These are phyloP conservation scores for Micromonas commoda DNA, from an alignment of 139 green algal genomes.

Conservation along the genomic window DNA sequence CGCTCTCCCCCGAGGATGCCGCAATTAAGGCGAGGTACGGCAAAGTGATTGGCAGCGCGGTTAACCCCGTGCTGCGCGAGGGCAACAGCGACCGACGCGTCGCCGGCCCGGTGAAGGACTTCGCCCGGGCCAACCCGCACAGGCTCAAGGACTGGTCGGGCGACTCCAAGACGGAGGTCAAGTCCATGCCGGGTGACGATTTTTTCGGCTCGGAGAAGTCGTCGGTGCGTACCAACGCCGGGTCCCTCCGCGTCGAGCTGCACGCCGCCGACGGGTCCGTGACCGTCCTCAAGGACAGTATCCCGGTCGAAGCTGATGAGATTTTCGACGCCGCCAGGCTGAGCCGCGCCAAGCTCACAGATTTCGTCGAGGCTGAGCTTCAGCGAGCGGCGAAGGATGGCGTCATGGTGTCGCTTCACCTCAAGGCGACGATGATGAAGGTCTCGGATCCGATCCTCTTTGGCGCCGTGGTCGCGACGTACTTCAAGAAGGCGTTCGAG, in stretches of 20 bases:
- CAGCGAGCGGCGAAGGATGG: background rate
- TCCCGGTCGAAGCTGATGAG: constrained; percentile 14
- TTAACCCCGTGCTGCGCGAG: constrained; percentile 37
- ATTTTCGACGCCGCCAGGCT: constrained; percentile 29
- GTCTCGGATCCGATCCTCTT: constrained; percentile 34
- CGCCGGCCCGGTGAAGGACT: constrained; percentile 26
- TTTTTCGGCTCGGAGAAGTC: constrained; percentile 33
- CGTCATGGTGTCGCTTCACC: constrained; percentile 31
- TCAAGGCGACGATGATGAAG: constrained; percentile 41
- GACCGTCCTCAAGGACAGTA: constrained; percentile 22
- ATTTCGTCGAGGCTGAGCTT: constrained; percentile 15
- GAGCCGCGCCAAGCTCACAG: background rate
- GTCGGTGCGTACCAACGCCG: background rate
- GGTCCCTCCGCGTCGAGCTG: background rate
- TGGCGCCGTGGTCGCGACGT: constrained; percentile 21
- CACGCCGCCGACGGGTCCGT: background rate
- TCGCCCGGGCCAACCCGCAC: constrained; percentile 32
- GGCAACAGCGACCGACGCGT: constrained; percentile 32
- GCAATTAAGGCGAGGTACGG: constrained; percentile 16
- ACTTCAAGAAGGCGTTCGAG: constrained; percentile 23
- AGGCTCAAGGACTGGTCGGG: constrained; percentile 10
- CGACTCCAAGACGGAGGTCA: constrained; percentile 21
- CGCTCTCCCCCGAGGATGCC: constrained; percentile 10
- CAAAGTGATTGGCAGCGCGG: constrained; percentile 29
- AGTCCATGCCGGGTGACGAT: constrained; percentile 22